Percentiles rank a stretch among this genome's conserved stretches.
phyloP scores from a whole-genome alignment of 805 yeast genomes.

The Ogataea wickerhamii region DNA sequence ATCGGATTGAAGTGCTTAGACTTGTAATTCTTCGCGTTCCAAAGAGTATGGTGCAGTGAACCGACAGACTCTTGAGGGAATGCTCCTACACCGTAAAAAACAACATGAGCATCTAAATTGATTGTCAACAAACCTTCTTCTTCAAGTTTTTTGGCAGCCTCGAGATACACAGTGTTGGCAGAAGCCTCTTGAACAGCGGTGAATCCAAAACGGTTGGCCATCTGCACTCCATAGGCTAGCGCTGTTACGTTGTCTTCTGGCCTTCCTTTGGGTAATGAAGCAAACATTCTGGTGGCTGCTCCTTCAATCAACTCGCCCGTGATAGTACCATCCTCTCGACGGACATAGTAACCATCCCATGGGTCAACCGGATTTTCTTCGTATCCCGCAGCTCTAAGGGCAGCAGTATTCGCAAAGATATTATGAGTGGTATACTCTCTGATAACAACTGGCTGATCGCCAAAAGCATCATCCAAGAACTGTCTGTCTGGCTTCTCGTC shows the following conservation, averaged over 20 bases:
- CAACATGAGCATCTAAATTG: slow-evolving; percentile 27
- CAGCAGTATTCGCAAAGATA: slow-evolving; percentile 28
- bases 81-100: slow-evolving; percentile 26
- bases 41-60: slow-evolving; percentile 21
- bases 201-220: slow-evolving; percentile 26
- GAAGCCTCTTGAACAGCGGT: slow-evolving; percentile 28
- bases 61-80: slow-evolving; percentile 26
- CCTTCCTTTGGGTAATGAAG: slow-evolving; percentile 21
- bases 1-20: slow-evolving; percentile 26
- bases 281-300: slow-evolving; percentile 25
- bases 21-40: slow-evolving; percentile 22
- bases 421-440: slow-evolving; percentile 29
- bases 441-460: slow-evolving; percentile 29
- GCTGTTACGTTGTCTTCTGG: slow-evolving; percentile 23
- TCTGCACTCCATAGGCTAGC: slow-evolving; percentile 24
- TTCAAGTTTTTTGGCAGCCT: slow-evolving; percentile 25
- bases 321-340: slow-evolving; percentile 27
- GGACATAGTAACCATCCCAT: slow-evolving; percentile 27
- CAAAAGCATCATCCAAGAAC: slow-evolving; percentile 28
- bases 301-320: slow-evolving; percentile 29
- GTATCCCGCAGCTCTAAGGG: slow-evolving; percentile 28
- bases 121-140: slow-evolving; percentile 19
- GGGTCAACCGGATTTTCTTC: slow-evolving; percentile 26
- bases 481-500: slow-evolving; percentile 26
- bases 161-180: slow-evolving; percentile 25